A percentile compares a stretch with the other conserved stretches of the same genome.
Evolutionary conservation across 1,139 yeast genomes (phyloP).

Genomic region (Magnusiomyces magnusii): DNA sequence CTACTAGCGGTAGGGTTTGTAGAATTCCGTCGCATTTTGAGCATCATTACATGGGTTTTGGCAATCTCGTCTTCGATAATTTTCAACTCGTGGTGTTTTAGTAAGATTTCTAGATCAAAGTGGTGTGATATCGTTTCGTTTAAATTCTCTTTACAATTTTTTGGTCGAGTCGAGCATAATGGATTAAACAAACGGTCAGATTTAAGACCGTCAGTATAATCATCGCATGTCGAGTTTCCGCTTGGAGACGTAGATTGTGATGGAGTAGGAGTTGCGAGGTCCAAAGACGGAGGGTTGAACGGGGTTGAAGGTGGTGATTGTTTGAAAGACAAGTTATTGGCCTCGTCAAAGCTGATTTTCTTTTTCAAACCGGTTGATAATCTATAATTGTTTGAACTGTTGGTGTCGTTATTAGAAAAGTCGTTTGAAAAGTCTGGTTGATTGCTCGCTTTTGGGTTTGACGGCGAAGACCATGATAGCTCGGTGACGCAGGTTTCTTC

Average conservation of each 20-base stretch:
- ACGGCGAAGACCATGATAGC: too few species aligned
- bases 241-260: conserved; percentile 17
- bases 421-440: not conserved
- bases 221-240: conserved; percentile 6
- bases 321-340: not conserved
- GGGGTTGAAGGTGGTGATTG: conserved; percentile 15
- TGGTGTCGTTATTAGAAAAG: not conserved
- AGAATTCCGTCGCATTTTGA: conserved; percentile 28
- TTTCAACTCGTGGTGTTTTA: conserved; percentile 60
- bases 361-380: not conserved
- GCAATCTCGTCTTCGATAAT: conserved; percentile 55
- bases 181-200: not conserved
- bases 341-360: not conserved
- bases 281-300: conserved; percentile 15
- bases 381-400: not conserved
- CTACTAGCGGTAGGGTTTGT: conserved; percentile 16
- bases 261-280: conserved; percentile 17
- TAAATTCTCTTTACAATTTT: not conserved
- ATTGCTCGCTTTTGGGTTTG: too few species aligned
- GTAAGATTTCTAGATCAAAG: conserved; percentile 60
- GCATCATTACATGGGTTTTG: conserved; percentile 54
- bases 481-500: too few species aligned
- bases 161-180: not conserved
- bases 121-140: conserved; percentile 36
- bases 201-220: not conserved